Evolutionary conservation across 2,329 filamentous ascomycete species (phyloP).

Genomic region (Cercospora sp.): DNA sequence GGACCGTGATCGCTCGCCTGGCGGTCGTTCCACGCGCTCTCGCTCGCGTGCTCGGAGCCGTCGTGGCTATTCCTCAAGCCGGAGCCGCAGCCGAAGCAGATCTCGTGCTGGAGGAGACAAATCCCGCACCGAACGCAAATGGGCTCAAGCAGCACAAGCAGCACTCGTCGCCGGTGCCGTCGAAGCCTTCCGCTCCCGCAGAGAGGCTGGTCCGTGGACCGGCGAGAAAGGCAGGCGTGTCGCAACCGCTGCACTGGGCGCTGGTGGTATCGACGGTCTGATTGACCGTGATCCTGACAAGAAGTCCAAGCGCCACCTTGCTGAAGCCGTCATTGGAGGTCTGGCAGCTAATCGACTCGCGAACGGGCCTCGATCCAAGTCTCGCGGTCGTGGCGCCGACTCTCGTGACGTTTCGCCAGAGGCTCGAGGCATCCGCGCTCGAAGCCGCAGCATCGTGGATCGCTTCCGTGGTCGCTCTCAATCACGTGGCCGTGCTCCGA

Average conservation of each 20-base stretch:
- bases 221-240: conserved; percentile 91
- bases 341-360: conserved; percentile 81
- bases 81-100: conserved; percentile 51
- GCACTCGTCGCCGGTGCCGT: conserved; percentile 86
- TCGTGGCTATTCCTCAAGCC: conserved; percentile 43
- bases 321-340: conserved; percentile 86
- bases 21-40: conserved; percentile 43
- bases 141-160: conserved; percentile 80
- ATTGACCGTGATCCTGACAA: conserved; percentile 67
- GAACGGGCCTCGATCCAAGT: conserved; percentile 72
- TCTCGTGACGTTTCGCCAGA: conserved; percentile 43
- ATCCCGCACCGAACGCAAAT: conserved; percentile 63
- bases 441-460: conserved; percentile 60
- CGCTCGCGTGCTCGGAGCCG: conserved; percentile 54
- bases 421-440: conserved; percentile 54
- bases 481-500: conserved; percentile 43
- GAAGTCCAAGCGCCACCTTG: conserved; percentile 74
- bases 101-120: conserved; percentile 50
- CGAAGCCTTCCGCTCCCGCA: conserved; percentile 87
- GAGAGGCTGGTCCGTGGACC: conserved; percentile 84
- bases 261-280: conserved; percentile 80
- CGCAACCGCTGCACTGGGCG: conserved; percentile 80
- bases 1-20: conserved; percentile 55
- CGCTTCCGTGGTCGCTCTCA: conserved; percentile 54
- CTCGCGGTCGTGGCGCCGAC: conserved; percentile 51